Percentiles rank a stretch among this genome's conserved stretches.
phyloP scores from a whole-genome alignment of 495 filamentous ascomycete genomes.

The Pseudomonodictys pantanalensis region DNA sequence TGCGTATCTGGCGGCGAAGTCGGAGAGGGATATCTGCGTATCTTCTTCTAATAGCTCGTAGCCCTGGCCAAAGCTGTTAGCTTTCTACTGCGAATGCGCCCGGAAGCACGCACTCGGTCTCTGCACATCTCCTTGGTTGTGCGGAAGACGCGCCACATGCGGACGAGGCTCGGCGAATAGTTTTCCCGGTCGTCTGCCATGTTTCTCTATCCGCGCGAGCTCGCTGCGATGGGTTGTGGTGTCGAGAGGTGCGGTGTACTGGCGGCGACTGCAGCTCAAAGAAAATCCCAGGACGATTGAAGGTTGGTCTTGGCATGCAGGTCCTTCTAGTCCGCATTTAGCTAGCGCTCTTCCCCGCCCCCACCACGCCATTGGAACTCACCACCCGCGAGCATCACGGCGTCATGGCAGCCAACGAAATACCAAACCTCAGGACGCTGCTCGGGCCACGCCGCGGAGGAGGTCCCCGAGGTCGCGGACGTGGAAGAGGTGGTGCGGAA shows the following conservation, averaged over 20 bases:
- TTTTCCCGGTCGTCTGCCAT: conserved; percentile 25
- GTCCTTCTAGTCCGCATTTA: neutral
- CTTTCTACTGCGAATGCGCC: neutral
- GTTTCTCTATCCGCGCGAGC: neutral
- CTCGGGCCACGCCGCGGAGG: conserved; percentile 25
- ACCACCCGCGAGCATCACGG: neutral
- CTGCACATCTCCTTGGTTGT: conserved; percentile 42
- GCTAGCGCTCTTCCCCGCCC: neutral
- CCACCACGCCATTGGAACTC: conserved; percentile 11
- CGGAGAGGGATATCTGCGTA: conserved; percentile 71
- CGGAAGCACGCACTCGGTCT: conserved; percentile 36
- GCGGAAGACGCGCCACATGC: conserved; percentile 38
- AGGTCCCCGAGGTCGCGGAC: conserved; percentile 5
- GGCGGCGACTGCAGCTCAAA: too few relatives aligned
- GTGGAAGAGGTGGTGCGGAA: conserved; percentile 4
- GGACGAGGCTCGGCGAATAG: conserved; percentile 24
- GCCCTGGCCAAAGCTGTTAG: conserved; percentile 55
- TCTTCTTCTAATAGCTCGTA: conserved; percentile 91
- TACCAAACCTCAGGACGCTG: conserved; percentile 29
- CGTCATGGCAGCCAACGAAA: conserved; percentile 23
- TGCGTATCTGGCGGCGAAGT: conserved; percentile 67
- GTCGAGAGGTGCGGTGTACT: too few relatives aligned
- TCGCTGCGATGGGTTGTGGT: neutral
- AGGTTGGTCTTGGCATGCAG: neutral
- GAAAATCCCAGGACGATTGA: conserved; percentile 2